phyloP scores from a whole-genome alignment of 257 asterid species.

The Capsicum pubescens region DNA sequence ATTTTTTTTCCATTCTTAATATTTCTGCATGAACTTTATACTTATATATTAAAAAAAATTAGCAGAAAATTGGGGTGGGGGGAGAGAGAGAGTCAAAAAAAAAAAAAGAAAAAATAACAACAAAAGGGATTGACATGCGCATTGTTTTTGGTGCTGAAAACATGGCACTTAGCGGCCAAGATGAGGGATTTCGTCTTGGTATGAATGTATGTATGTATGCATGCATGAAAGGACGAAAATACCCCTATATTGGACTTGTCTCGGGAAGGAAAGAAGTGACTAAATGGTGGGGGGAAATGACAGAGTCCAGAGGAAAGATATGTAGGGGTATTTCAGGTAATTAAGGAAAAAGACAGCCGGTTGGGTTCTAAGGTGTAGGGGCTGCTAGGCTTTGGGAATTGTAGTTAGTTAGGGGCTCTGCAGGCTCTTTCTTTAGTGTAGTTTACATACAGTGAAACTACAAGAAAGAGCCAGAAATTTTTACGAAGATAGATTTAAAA shows the following conservation, averaged over 20 bases:
- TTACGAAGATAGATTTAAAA: too few relatives aligned
- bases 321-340: slow-evolving; percentile 57
- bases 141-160: slow-evolving; percentile 86
- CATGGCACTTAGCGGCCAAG: slow-evolving; percentile 79
- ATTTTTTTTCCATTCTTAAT: background rate
- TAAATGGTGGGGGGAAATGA: slow-evolving; percentile 31
- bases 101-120: background rate
- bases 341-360: slow-evolving; percentile 55
- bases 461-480: too few relatives aligned
- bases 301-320: slow-evolving; percentile 15
- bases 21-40: background rate
- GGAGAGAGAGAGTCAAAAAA: slow-evolving; percentile 18
- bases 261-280: slow-evolving; percentile 68
- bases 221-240: slow-evolving; percentile 55
- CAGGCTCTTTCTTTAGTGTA: slow-evolving; percentile 24
- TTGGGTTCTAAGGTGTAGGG: slow-evolving; percentile 65
- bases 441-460: slow-evolving; percentile 4
- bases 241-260: slow-evolving; percentile 53
- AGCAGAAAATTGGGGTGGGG: background rate
- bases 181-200: slow-evolving; percentile 38
- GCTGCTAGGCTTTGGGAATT: slow-evolving; percentile 77
- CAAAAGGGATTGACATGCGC: slow-evolving; percentile 64
- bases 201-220: slow-evolving; percentile 31
- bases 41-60: background rate
- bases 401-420: slow-evolving; percentile 38